A percentile compares a stretch with the other conserved stretches of the same genome.
These are phyloP conservation scores for Datura wrightii DNA, from an alignment of 257 asterid species.

Conservation along the genomic window DNA sequence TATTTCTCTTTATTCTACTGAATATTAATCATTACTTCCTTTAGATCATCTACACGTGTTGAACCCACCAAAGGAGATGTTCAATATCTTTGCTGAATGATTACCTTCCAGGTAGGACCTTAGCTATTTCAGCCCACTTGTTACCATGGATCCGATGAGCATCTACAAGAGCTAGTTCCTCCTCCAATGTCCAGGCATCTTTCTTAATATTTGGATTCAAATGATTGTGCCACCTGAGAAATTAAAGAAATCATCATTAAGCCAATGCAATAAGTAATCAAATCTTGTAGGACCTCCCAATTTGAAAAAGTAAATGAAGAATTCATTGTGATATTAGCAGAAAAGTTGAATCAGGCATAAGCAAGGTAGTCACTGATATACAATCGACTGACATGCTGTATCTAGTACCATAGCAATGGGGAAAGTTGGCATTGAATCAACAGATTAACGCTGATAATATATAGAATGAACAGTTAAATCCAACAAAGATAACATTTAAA, in stretches of 20 bases:
- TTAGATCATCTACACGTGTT: not conserved
- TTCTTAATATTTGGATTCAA: conserved; percentile 90
- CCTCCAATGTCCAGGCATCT: conserved; percentile 96
- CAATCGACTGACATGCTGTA: not conserved
- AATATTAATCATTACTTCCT: not conserved
- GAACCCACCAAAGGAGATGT: not conserved
- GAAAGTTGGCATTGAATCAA: not conserved
- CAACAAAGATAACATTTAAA: not conserved
- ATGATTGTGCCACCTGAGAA: conserved; percentile 97
- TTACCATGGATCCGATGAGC: conserved; percentile 87
- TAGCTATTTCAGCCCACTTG: conserved; percentile 99
- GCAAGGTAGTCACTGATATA: not conserved
- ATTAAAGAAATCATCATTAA: not conserved
- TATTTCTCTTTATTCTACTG: not conserved
- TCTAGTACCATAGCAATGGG: not conserved
- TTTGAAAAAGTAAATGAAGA: not conserved
- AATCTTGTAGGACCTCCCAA: not conserved
- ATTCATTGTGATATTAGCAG: not conserved
- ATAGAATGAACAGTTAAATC: not conserved
- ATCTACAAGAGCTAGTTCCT: conserved; percentile 78
- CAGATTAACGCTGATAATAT: not conserved
- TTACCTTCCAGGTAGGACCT: conserved; percentile 94
- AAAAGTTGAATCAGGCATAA: not conserved
- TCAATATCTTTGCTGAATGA: not conserved
- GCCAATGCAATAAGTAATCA: not conserved